Percentiles rank a stretch among this genome's conserved stretches.
Evolutionary conservation across 306 rosid genomes (phyloP).

Genomic region (Quercus engelmannii): DNA sequence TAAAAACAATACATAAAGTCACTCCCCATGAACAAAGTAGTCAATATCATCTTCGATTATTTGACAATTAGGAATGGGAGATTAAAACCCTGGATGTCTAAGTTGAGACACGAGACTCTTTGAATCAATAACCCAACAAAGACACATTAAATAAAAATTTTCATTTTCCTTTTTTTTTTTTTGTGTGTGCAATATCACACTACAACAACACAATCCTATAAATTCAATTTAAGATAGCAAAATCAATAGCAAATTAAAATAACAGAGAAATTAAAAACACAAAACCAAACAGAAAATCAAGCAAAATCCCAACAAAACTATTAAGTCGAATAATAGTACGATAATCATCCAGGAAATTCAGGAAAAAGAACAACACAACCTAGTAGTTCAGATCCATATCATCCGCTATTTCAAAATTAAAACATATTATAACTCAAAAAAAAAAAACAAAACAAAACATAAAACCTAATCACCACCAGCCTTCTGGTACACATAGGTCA

Average conservation of each 20-base stretch:
- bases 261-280: not conserved
- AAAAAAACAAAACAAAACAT: too few species aligned
- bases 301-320: not conserved
- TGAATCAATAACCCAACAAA: too few species aligned
- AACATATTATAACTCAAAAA: not conserved
- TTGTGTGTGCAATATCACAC: too few species aligned
- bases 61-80: too few species aligned
- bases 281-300: not conserved
- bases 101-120: too few species aligned
- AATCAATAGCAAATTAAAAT: not conserved
- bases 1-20: too few species aligned
- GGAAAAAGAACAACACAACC: not conserved
- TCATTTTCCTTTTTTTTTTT: too few species aligned
- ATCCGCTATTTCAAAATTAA: not conserved
- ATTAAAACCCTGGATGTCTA: too few species aligned
- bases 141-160: too few species aligned
- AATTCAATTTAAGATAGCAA: not conserved
- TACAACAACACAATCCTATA: too few species aligned
- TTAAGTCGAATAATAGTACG: not conserved
- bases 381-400: not conserved
- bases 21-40: too few species aligned
- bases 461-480: slow-evolving; percentile 60
- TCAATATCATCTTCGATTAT: too few species aligned
- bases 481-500: slow-evolving; percentile 85
- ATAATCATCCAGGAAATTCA: not conserved